Base-by-base conservation (phyloP, 2,329 filamentous ascomycete species). In the Penicillium sp. region DNA sequence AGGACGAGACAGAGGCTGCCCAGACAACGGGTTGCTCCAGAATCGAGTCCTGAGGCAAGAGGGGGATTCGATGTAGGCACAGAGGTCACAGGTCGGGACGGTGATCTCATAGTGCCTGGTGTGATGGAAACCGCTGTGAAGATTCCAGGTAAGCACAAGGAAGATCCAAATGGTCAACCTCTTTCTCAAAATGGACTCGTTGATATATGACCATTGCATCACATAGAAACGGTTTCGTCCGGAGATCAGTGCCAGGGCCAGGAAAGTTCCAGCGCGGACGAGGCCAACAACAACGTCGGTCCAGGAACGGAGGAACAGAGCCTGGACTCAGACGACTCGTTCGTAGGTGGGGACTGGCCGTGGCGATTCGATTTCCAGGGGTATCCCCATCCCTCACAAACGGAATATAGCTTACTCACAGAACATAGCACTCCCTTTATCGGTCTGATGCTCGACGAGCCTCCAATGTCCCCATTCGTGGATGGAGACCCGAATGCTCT, bases 361-460 rank as follows among this genome's bases (percentile, higher is more conserved):
- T 13, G 13, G 5, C 27, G 29, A 34, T 42, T 32, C 13, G 29
- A n/a, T 22, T 38, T 21, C 32, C 27, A 9, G 18, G 38, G 22
- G 22, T 29, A 29, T 42, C 21, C 44, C 22, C 29, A 10, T 22
- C 34, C 16, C 40, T 11, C n/a, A 13, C 44, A 22, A 29, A 7
- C n/a, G 7, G 7, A 11, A 3, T 14, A 29, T 48, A 34, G 21
- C 38, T 48, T 32, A 42, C 14, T 27, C 41, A 45, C 40, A 27
- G 32, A 50, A 34, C 38, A 10, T 45, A 21, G 7, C 34, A 14
- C 27, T 50, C 46, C 51, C 34, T 18, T 22, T 0, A 18, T 54
- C 16, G 51, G 51, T 16, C 31, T 44, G 41, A 54, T 54, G 46
- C 7, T 31, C 11, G 51, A 54, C 21, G 40, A 44, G 13, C 14